These are phyloP conservation scores for Cyberlindnera petersonii DNA, from an alignment of 805 yeast species.

Conservation along the genomic window DNA sequence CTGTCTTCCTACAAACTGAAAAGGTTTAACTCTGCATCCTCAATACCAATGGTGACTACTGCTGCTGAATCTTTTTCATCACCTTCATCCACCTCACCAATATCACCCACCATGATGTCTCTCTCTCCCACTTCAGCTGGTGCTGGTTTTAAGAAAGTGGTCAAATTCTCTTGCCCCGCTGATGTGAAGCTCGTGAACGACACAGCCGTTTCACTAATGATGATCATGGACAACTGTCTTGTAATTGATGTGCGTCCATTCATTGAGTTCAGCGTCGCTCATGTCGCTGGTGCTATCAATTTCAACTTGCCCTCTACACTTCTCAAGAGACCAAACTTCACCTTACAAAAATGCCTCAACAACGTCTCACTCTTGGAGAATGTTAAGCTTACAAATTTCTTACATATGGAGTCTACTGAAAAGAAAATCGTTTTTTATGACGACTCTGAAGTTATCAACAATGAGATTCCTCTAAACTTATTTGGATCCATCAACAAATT, in stretches of 20 bases:
- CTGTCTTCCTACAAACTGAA: slow-evolving; percentile 16
- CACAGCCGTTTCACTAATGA: slow-evolving; percentile 7
- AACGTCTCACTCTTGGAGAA: slow-evolving; percentile 56
- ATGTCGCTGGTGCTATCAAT: slow-evolving; percentile 60
- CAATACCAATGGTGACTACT: slow-evolving; percentile 10
- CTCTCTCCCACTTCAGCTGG: slow-evolving; percentile 7
- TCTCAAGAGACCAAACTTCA: slow-evolving; percentile 69
- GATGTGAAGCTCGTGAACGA: slow-evolving; percentile 12
- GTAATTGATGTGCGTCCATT: slow-evolving; percentile 78
- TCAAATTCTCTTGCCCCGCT: slow-evolving; percentile 17
- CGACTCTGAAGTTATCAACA: slow-evolving; percentile 16
- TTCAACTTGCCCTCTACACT: slow-evolving; percentile 89
- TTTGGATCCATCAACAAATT: slow-evolving; percentile 48
- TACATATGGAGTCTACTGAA: slow-evolving; percentile 18
- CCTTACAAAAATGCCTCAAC: slow-evolving; percentile 55
- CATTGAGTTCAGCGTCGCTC: slow-evolving; percentile 61
- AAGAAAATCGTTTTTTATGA: slow-evolving; percentile 24
- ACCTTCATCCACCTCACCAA: slow-evolving; percentile 6
- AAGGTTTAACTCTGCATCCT: slow-evolving; percentile 20
- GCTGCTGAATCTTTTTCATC: neutral
- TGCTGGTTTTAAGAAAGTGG: slow-evolving; percentile 12
- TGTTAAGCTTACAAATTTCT: slow-evolving; percentile 35
- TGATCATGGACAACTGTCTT: slow-evolving; percentile 30
- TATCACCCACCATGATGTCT: slow-evolving; percentile 6
- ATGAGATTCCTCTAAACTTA: slow-evolving; percentile 35